phyloP scores from a whole-genome alignment of 2,329 filamentous ascomycete species.

The Diaporthe aspalathi region DNA sequence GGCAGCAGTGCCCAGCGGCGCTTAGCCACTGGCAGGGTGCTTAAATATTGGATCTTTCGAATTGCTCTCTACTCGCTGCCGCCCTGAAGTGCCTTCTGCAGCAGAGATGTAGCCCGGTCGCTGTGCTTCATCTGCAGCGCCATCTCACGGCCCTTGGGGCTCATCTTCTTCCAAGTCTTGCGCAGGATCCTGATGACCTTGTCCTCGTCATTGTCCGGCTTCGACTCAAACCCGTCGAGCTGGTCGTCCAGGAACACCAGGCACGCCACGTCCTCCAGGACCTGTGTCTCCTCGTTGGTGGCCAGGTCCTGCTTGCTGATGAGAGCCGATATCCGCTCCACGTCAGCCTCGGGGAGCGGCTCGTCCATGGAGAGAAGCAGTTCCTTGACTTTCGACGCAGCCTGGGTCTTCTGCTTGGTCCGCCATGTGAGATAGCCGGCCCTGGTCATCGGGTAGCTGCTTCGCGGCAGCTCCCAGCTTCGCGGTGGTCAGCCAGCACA shows the following conservation, averaged over 20 bases:
- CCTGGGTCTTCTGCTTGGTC: slow-evolving; percentile 76
- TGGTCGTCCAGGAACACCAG: slow-evolving; percentile 90
- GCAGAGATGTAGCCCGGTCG: slow-evolving; percentile 69
- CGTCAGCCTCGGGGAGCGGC: slow-evolving; percentile 59
- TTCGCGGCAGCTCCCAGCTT: slow-evolving; percentile 83
- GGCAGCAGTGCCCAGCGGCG: too few species aligned
- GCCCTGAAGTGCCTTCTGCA: slow-evolving; percentile 68
- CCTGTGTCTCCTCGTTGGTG: slow-evolving; percentile 72
- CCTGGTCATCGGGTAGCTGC: slow-evolving; percentile 78
- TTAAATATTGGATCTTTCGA: background rate
- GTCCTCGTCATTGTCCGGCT: slow-evolving; percentile 75
- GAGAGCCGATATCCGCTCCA: slow-evolving; percentile 73
- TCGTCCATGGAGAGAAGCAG: slow-evolving; percentile 59
- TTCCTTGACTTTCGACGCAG: slow-evolving; percentile 64
- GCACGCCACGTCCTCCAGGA: slow-evolving; percentile 87
- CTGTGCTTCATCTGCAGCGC: slow-evolving; percentile 75
- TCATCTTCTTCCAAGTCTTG: slow-evolving; percentile 85
- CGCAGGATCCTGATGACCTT: slow-evolving; percentile 78
- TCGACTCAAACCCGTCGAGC: slow-evolving; percentile 81
- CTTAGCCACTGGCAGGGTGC: too few species aligned
- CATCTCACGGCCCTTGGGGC: slow-evolving; percentile 68
- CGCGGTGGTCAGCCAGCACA: slow-evolving; percentile 3
- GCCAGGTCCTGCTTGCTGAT: slow-evolving; percentile 82
- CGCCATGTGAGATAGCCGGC: slow-evolving; percentile 86
- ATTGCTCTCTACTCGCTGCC: background rate